phyloP scores from a whole-genome alignment of 306 rosid genomes.

The Vigna trinervia region DNA sequence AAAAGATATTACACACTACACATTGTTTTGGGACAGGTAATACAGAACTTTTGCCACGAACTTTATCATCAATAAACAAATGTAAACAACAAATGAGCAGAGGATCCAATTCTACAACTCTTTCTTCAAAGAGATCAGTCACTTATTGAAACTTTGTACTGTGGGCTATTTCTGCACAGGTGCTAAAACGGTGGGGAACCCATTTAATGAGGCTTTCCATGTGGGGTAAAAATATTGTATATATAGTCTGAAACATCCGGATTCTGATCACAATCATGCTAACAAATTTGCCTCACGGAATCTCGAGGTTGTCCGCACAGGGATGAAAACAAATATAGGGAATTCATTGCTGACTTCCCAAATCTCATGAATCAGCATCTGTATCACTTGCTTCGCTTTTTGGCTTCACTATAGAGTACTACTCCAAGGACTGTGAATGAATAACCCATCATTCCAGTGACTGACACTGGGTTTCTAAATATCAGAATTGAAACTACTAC shows the following conservation, averaged over 20 bases:
- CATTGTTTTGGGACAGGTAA: not conserved
- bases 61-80: slow-evolving; percentile 64
- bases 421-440: slow-evolving; percentile 93
- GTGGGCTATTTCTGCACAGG: slow-evolving; percentile 65
- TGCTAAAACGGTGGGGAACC: slow-evolving; percentile 62
- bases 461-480: slow-evolving; percentile 96
- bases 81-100: slow-evolving; percentile 53
- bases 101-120: slow-evolving; percentile 62
- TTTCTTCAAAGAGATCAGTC: slow-evolving; percentile 58
- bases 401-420: slow-evolving; percentile 93
- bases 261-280: slow-evolving; percentile 51
- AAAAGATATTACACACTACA: not conserved
- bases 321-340: slow-evolving; percentile 50
- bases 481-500: slow-evolving; percentile 96
- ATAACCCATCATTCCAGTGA: slow-evolving; percentile 98
- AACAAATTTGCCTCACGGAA: slow-evolving; percentile 50
- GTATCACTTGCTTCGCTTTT: slow-evolving; percentile 93
- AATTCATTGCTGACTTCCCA: slow-evolving; percentile 45
- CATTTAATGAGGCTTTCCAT: slow-evolving; percentile 54
- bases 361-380: slow-evolving; percentile 21
- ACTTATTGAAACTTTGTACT: slow-evolving; percentile 69
- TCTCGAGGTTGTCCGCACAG: slow-evolving; percentile 46
- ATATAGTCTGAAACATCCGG: slow-evolving; percentile 47
- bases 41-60: slow-evolving; percentile 24
- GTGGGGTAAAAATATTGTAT: slow-evolving; percentile 47